phyloP scores from a whole-genome alignment of 768 basidiomycete species.

The Leccinum incarnatum region DNA sequence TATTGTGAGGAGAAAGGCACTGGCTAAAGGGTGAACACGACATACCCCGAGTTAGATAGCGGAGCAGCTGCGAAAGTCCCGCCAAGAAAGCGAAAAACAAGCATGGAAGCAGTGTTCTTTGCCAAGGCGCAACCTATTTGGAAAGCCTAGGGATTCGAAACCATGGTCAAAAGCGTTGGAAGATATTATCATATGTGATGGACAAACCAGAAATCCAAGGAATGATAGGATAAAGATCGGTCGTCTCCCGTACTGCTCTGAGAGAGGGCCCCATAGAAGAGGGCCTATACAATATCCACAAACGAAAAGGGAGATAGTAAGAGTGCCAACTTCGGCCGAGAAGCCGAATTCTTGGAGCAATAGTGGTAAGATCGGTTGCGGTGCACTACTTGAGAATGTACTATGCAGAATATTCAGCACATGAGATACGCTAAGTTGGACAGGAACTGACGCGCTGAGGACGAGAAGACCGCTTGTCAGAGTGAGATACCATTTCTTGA shows the following conservation, averaged over 20 bases:
- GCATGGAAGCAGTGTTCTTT: conserved; percentile 57
- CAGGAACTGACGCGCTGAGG: conserved; percentile 47
- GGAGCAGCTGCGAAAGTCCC: conserved; percentile 70
- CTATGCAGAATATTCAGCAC: conserved; percentile 29
- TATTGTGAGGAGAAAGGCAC: not conserved
- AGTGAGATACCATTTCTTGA: conserved; percentile 51
- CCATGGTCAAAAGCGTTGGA: not conserved
- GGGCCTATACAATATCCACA: conserved; percentile 69
- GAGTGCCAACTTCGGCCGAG: conserved; percentile 47
- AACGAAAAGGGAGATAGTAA: conserved; percentile 62
- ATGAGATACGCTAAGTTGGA: not conserved
- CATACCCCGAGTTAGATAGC: conserved; percentile 64
- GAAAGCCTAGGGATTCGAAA: conserved; percentile 41
- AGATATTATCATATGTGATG: not conserved
- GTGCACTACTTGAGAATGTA: conserved; percentile 62
- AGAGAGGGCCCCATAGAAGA: conserved; percentile 57
- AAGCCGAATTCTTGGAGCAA: conserved; percentile 49
- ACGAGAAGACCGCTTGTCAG: conserved; percentile 48
- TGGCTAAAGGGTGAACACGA: not conserved
- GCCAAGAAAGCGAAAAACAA: conserved; percentile 68
- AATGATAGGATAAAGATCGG: conserved; percentile 57
- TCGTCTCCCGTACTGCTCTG: conserved; percentile 54
- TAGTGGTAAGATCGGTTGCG: conserved; percentile 45
- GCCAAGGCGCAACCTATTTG: conserved; percentile 63
- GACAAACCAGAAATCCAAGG: conserved; percentile 49